phyloP scores from a whole-genome alignment of 1,139 yeast species.

The Candida smagusa region DNA sequence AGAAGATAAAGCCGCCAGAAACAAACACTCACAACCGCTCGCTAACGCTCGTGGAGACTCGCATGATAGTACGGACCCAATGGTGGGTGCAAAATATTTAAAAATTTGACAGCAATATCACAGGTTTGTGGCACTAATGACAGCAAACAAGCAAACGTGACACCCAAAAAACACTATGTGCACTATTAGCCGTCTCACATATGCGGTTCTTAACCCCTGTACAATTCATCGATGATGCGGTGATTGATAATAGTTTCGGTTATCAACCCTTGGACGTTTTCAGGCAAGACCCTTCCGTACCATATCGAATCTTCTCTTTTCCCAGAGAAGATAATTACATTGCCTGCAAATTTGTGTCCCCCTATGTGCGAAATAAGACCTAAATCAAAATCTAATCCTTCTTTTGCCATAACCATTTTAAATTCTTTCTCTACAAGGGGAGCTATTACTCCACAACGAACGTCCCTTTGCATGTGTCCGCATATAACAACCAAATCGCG shows the following conservation, averaged over 20 bases:
- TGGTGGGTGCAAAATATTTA: no score
- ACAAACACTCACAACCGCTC: no score
- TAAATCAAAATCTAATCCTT: conserved; percentile 32
- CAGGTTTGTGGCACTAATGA: no score
- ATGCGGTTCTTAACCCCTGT: conserved; percentile 31
- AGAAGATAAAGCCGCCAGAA: no score
- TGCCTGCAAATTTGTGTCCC: conserved; percentile 80
- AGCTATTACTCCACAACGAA: conserved; percentile 63
- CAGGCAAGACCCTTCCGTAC: conserved; percentile 70
- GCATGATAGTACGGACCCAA: no score
- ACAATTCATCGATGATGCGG: conserved; percentile 50
- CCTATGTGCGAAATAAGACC: conserved; percentile 69
- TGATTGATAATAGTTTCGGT: conserved; percentile 48
- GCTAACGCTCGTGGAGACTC: no score
- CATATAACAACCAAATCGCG: conserved; percentile 50
- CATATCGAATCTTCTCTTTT: conserved; percentile 49
- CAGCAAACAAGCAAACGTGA: no score
- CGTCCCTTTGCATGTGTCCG: conserved; percentile 63
- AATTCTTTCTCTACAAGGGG: conserved; percentile 57
- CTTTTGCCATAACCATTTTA: conserved; percentile 31
- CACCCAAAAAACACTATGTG: no score
- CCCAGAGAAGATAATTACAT: conserved; percentile 51
- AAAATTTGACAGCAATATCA: no score
- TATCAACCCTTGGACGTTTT: conserved; percentile 64
- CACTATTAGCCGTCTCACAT: no score